Conservation (phyloP, 2,329 filamentous ascomycete species). For the Neofusicoccum ribis region DNA sequence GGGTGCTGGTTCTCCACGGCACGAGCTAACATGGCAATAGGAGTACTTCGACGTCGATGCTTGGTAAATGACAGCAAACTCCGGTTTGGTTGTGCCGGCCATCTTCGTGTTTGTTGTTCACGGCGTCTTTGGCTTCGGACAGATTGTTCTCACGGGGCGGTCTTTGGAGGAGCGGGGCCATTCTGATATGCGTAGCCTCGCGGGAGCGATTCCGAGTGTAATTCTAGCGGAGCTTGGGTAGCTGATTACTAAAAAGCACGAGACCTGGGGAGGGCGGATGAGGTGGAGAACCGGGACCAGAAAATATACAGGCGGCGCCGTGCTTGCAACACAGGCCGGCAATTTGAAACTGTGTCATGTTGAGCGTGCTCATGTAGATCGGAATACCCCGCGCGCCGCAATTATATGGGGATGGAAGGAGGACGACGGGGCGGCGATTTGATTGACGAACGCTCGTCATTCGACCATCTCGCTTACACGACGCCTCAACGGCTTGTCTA, state of each 20-base stretch:
- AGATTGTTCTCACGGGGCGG: slow-evolving; percentile 10
- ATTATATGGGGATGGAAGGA: neutral
- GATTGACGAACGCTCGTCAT: slow-evolving; percentile 17
- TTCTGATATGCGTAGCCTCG: neutral
- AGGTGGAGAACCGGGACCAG: neutral
- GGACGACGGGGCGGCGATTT: slow-evolving; percentile 5
- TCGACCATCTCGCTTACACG: slow-evolving; percentile 19
- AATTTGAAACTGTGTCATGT: slow-evolving; percentile 13
- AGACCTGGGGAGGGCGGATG: neutral
- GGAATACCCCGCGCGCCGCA: slow-evolving; percentile 8
- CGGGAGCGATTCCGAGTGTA: slow-evolving; percentile 14
- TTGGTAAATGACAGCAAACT: slow-evolving; percentile 16
- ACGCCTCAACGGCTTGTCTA: slow-evolving; percentile 17
- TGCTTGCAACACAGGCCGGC: neutral
- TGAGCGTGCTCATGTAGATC: slow-evolving; percentile 14
- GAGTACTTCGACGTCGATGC: slow-evolving; percentile 23
- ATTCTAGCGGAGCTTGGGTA: slow-evolving; percentile 19
- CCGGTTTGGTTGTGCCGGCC: neutral
- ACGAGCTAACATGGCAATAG: slow-evolving; percentile 16
- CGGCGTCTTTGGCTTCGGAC: slow-evolving; percentile 10
- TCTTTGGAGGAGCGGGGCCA: neutral
- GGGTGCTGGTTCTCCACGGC: neutral
- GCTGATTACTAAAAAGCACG: slow-evolving; percentile 16
- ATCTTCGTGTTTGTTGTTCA: neutral
- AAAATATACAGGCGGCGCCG: slow-evolving; percentile 4